These are phyloP conservation scores for Lentinula raphanica DNA, from an alignment of 768 basidiomycete species.

Conservation along the genomic window DNA sequence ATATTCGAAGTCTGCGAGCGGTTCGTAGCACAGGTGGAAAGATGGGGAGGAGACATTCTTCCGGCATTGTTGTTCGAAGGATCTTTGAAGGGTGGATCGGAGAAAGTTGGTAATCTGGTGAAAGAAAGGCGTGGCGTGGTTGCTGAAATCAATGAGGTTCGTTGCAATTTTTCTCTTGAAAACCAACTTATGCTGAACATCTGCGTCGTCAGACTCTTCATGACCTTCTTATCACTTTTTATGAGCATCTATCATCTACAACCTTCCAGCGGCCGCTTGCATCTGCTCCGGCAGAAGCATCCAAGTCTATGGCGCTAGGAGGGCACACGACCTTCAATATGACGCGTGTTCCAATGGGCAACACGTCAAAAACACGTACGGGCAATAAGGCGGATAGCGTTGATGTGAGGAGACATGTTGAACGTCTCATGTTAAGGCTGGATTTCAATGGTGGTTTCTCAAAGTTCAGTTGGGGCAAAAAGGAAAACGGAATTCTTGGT, in stretches of 20 bases:
- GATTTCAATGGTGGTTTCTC: constrained; percentile 84
- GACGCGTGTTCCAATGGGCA: constrained; percentile 17
- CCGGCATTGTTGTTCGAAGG: constrained; percentile 82
- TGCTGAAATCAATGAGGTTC: constrained; percentile 73
- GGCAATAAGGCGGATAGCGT: constrained; percentile 49
- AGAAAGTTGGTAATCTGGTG: constrained; percentile 67
- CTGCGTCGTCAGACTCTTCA: constrained; percentile 51
- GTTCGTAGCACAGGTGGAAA: constrained; percentile 82
- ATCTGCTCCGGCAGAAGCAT: constrained; percentile 52
- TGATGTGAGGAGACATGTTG: constrained; percentile 73
- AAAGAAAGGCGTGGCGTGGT: constrained; percentile 64
- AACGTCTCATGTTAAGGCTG: constrained; percentile 72
- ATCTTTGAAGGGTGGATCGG: constrained; percentile 50
- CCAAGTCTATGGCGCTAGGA: constrained; percentile 58
- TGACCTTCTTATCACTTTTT: constrained; percentile 65
- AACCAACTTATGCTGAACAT: neutral
- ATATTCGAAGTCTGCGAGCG: constrained; percentile 82
- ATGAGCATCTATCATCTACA: constrained; percentile 71
- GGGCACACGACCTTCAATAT: constrained; percentile 50
- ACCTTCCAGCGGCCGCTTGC: constrained; percentile 69
- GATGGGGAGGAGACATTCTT: constrained; percentile 89
- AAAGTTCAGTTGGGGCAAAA: constrained; percentile 30
- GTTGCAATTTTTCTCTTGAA: constrained; percentile 11
- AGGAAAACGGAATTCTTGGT: constrained; percentile 34
- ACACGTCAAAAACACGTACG: constrained; percentile 29